These are phyloP conservation scores for Globisporangium echinulatum DNA, from an alignment of 352 stramenopile genomes.

Conservation along the genomic window DNA sequence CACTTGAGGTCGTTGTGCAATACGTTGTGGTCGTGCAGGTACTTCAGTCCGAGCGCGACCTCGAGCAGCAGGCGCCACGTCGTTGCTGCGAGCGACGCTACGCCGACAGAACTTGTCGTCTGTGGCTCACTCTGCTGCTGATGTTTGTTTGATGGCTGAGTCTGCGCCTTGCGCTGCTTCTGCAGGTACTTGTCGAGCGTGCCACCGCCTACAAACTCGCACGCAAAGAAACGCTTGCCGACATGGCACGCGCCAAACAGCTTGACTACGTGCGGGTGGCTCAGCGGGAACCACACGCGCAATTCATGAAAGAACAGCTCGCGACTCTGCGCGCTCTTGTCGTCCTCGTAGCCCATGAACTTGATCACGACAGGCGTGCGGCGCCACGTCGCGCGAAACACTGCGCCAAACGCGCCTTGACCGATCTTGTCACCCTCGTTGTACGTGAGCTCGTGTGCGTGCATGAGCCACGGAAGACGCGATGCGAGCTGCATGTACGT, in stretches of 20 bases:
- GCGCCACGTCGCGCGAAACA: conserved; percentile 3
- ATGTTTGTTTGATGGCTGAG: not conserved
- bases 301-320: conserved; percentile 1
- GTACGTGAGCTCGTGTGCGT: not conserved
- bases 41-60: conserved; percentile 27
- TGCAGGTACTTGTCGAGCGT: not conserved
- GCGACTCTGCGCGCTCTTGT: not conserved
- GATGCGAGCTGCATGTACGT: not conserved
- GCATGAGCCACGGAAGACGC: conserved; percentile 4
- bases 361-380: conserved; percentile 7
- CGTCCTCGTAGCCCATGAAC: conserved; percentile 11
- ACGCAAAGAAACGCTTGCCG: conserved; percentile 10
- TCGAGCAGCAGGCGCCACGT: conserved; percentile 2
- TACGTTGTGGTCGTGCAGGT: conserved; percentile 11
- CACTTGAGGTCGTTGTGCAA: conserved; percentile 9
- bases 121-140: not conserved
- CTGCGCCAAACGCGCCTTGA: conserved; percentile 3
- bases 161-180: not conserved
- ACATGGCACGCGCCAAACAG: conserved; percentile 4
- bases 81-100: not conserved
- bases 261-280: not conserved
- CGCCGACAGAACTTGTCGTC: too few relatives aligned
- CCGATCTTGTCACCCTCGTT: not conserved
- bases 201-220: conserved; percentile 1
- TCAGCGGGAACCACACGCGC: not conserved